A percentile compares a stretch with the other conserved stretches of the same genome.
Evolutionary conservation across 2,329 filamentous ascomycete genomes (phyloP).

Genomic region (Penicillium sp.): DNA sequence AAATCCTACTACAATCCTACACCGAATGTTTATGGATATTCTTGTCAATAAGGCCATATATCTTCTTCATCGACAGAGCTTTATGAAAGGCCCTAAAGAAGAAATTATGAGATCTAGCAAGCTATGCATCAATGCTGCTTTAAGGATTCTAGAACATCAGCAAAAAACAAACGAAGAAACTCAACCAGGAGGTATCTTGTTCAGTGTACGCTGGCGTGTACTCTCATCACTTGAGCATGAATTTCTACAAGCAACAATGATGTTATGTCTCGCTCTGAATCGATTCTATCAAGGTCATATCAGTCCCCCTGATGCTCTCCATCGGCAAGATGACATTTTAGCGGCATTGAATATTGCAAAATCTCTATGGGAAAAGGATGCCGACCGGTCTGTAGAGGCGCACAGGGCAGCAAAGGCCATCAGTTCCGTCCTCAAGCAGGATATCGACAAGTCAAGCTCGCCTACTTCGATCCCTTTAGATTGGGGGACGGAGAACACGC

Average conservation of each 20-base stretch:
- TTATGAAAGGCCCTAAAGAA: slow-evolving; percentile 9
- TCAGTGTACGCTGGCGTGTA: slow-evolving; percentile 11
- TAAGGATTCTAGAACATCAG: slow-evolving; percentile 59
- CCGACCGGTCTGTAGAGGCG: slow-evolving; percentile 4
- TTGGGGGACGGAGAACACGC: background rate
- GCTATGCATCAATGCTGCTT: slow-evolving; percentile 33
- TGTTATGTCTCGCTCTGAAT: slow-evolving; percentile 13
- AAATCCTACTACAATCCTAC: slow-evolving; percentile 8
- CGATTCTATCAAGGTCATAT: background rate
- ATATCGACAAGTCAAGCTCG: background rate
- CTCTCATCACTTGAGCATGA: slow-evolving; percentile 11
- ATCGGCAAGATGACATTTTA: slow-evolving; percentile 8
- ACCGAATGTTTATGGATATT: slow-evolving; percentile 14
- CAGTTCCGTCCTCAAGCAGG: background rate
- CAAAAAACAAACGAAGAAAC: slow-evolving; percentile 34
- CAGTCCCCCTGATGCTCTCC: background rate
- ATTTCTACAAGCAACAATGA: slow-evolving; percentile 14
- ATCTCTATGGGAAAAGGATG: slow-evolving; percentile 7
- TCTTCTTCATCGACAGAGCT: slow-evolving; percentile 14
- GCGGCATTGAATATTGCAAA: slow-evolving; percentile 7
- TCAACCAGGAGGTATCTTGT: slow-evolving; percentile 12
- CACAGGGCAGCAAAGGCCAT: slow-evolving; percentile 11
- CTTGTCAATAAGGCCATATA: slow-evolving; percentile 15
- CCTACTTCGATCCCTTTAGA: background rate
- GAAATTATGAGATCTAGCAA: slow-evolving; percentile 1